A percentile compares a stretch with the other conserved stretches of the same genome.
phyloP scores from a whole-genome alignment of 345 rosid genomes.

The Orychophragmus violaceus region DNA sequence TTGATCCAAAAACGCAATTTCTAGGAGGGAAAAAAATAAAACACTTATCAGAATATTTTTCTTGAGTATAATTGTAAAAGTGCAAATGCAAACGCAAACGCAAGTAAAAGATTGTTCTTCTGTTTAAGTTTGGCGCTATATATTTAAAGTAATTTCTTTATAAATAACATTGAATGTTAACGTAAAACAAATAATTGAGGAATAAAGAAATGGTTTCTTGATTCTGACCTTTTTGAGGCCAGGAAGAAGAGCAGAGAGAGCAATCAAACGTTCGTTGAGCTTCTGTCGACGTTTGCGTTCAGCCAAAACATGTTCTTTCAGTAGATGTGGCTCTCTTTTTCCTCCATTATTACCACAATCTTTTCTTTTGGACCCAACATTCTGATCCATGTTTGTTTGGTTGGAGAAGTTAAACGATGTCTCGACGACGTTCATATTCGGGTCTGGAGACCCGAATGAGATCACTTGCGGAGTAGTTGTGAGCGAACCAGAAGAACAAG shows the following conservation, averaged over 20 bases:
- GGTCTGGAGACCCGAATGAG: constrained; percentile 19
- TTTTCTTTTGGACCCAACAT: constrained; percentile 7
- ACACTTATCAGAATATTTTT: too few relatives aligned
- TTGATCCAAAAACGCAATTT: too few relatives aligned
- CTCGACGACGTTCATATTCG: not conserved
- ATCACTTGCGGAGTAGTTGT: not conserved
- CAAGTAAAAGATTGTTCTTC: not conserved
- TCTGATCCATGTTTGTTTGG: not conserved
- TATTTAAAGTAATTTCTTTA: not conserved
- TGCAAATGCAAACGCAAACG: not conserved
- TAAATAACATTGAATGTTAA: not conserved
- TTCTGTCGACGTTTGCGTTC: constrained; percentile 81
- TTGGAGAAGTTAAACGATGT: constrained; percentile 22
- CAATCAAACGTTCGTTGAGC: constrained; percentile 66
- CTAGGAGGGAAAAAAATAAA: not conserved
- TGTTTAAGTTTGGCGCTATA: not conserved
- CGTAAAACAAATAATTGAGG: not conserved
- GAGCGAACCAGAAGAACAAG: constrained; percentile 12
- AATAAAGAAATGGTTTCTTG: not conserved
- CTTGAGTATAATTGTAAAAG: too few relatives aligned
- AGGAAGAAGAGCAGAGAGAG: constrained; percentile 75
- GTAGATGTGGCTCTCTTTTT: constrained; percentile 22
- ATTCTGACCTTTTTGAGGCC: constrained; percentile 55
- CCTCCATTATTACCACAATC: constrained; percentile 19
- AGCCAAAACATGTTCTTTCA: constrained; percentile 75